These are phyloP conservation scores for Populus hybrid DNA, from an alignment of 441 rosid species.

Conservation along the genomic window DNA sequence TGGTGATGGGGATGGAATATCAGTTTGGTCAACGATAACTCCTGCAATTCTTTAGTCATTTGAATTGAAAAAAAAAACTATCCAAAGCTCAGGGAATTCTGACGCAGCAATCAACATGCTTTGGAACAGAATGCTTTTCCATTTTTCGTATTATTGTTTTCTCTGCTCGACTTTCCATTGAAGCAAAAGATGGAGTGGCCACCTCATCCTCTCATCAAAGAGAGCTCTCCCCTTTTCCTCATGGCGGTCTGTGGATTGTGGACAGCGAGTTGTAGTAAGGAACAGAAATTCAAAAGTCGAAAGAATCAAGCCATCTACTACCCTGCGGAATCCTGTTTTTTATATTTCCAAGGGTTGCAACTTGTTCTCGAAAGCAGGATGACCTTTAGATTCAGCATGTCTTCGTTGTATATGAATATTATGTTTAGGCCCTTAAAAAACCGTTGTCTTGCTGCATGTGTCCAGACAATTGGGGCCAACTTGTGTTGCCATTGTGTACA, in stretches of 20 bases:
- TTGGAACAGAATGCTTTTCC: background rate
- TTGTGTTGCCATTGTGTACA: background rate
- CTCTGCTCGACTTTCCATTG: background rate
- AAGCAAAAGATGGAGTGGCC: background rate
- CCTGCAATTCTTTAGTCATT: conserved; percentile 1
- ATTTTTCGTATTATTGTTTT: background rate
- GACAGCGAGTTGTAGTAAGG: conserved; percentile 17
- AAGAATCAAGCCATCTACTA: conserved; percentile 9
- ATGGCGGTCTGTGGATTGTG: background rate
- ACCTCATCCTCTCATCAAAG: background rate
- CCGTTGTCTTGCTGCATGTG: background rate
- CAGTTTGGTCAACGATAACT: background rate
- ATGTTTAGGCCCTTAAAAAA: background rate
- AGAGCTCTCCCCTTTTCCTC: background rate
- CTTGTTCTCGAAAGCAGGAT: conserved; percentile 3
- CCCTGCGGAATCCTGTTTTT: background rate
- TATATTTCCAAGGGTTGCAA: background rate
- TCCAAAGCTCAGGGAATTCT: conserved; percentile 16
- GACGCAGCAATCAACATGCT: conserved; percentile 6
- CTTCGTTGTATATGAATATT: background rate
- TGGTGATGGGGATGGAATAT: conserved; percentile 8
- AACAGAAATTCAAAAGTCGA: background rate
- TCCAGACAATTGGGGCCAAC: background rate
- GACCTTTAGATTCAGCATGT: background rate
- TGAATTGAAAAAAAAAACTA: background rate